These are phyloP conservation scores for Pterocarpus santalinus DNA, from an alignment of 306 rosid species.

Conservation along the genomic window DNA sequence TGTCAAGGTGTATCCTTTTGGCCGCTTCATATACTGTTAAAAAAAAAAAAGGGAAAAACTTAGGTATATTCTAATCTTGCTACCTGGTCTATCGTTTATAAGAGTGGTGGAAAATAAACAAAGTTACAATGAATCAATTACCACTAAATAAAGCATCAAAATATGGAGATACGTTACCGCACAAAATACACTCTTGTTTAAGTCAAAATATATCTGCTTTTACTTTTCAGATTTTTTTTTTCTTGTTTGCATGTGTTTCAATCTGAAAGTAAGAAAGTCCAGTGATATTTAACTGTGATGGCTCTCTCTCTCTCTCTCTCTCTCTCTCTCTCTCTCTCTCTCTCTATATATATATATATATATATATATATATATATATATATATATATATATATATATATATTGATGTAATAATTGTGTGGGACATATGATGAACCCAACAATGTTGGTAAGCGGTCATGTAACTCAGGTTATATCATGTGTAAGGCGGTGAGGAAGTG, in stretches of 20 bases:
- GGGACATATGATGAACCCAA: conserved; percentile 13
- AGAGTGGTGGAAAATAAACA: background rate
- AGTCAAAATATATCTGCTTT: too few relatives aligned
- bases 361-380: too few relatives aligned
- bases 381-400: background rate
- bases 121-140: background rate
- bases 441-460: conserved; percentile 15
- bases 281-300: background rate
- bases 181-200: background rate
- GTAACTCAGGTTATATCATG: conserved; percentile 1
- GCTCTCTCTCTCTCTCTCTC: too few relatives aligned
- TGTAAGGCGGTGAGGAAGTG: conserved; percentile 2
- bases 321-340: too few relatives aligned
- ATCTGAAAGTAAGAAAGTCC: background rate
- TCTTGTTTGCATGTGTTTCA: background rate
- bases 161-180: background rate
- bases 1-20: background rate
- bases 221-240: conserved; percentile 1
- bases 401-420: background rate
- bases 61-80: background rate
- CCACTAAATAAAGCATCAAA: background rate
- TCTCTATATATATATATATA: too few relatives aligned
- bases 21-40: background rate
- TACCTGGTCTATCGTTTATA: background rate
- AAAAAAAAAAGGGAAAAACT: too few relatives aligned